Conservation (phyloP, 805 yeast species). For the Ogataea paraovalis region DNA sequence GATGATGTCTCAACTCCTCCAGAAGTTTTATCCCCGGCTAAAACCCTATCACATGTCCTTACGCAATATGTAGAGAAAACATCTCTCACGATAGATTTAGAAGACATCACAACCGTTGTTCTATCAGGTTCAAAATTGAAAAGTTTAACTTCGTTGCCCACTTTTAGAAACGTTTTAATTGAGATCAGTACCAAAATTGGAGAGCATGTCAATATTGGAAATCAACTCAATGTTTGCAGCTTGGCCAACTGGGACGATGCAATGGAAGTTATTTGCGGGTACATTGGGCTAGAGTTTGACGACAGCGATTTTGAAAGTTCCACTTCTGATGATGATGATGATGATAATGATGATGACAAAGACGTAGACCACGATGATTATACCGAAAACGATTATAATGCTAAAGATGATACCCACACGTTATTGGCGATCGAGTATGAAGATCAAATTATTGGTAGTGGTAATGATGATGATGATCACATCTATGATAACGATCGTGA, state of each 20-base stretch:
- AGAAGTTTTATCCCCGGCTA: too few relatives aligned
- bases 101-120: slow-evolving; percentile 21
- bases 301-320: slow-evolving; percentile 29
- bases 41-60: not conserved
- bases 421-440: not conserved
- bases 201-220: slow-evolving; percentile 4
- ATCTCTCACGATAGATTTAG: slow-evolving; percentile 1
- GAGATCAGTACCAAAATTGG: slow-evolving; percentile 24
- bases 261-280: slow-evolving; percentile 32
- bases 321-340: slow-evolving; percentile 14
- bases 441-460: not conserved
- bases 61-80: not conserved
- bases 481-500: slow-evolving; percentile 2
- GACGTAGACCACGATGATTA: not conserved
- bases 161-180: slow-evolving; percentile 20
- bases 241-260: slow-evolving; percentile 33
- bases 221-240: slow-evolving; percentile 17
- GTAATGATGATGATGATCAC: not conserved
- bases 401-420: slow-evolving; percentile 1
- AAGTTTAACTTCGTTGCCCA: slow-evolving; percentile 14
- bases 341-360: slow-evolving; percentile 2
- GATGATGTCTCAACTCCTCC: not conserved
- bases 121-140: slow-evolving; percentile 24
- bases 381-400: not conserved
- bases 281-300: slow-evolving; percentile 32